Conservation (phyloP, 345 rosid genomes). For the Anastatica hierochuntica region DNA sequence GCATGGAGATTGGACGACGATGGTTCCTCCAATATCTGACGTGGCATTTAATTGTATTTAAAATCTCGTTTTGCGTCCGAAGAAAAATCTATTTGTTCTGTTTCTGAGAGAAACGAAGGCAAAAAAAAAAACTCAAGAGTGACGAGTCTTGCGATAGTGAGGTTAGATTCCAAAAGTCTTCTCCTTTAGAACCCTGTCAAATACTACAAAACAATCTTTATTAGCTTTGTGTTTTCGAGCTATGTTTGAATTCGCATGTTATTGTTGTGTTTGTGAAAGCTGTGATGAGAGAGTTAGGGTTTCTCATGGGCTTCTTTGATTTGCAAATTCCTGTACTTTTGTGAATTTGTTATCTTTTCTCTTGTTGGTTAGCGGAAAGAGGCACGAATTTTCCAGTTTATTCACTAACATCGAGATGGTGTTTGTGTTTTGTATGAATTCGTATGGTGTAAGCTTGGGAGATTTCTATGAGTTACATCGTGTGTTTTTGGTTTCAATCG, state of each 20-base stretch:
- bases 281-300: slow-evolving; percentile 20
- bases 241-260: slow-evolving; percentile 8
- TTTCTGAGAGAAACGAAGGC: slow-evolving; percentile 9
- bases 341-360: not conserved
- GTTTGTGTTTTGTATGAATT: slow-evolving; percentile 8
- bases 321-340: not conserved
- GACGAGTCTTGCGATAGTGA: slow-evolving; percentile 16
- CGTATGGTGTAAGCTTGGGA: not conserved
- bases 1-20: not conserved
- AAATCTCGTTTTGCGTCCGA: slow-evolving; percentile 42
- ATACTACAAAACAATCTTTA: not conserved
- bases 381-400: not conserved
- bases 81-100: slow-evolving; percentile 20
- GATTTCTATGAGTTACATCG: not conserved
- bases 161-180: slow-evolving; percentile 23
- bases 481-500: not conserved
- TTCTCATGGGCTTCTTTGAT: slow-evolving; percentile 9
- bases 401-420: not conserved
- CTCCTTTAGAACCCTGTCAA: not conserved
- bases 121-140: slow-evolving; percentile 12
- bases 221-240: not conserved
- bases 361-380: not conserved
- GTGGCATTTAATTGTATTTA: slow-evolving; percentile 58
- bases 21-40: slow-evolving; percentile 2
- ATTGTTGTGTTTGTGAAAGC: not conserved